Base-by-base conservation (phyloP, 352 stramenopile genomes). In the Pythium insidiosum region DNA sequence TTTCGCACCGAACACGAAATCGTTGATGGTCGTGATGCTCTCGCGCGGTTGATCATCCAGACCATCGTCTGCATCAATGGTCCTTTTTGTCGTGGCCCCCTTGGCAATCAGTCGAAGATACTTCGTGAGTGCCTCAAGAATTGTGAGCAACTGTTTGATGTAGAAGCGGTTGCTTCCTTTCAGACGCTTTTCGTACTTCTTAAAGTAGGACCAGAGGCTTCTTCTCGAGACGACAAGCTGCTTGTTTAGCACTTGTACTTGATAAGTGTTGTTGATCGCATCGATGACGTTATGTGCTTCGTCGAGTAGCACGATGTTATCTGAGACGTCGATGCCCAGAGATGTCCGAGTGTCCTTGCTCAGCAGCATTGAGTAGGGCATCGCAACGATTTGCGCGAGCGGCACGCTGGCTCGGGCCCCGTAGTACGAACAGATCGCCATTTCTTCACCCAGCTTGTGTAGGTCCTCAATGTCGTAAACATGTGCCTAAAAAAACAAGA, bases 251-350 rank as follows among this genome's bases (percentile, higher is more conserved):
- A 90, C 71, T 25, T 75, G 50, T 11, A 90, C 75, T 31, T 82
- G 88, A 61, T 97, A 91, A 6, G 84, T 92, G 47, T 74, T 81
- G 54, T 95, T 96, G 46, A 99, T 84, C 10, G 95, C 88, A 51
- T 98, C 95, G 6, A 98, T 77, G 31, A 99, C 84, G 62, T 99
- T 99, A 66, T 99, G 97, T 13, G 96, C 97, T 63, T 99, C 97
- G 61, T 99, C 97, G 31, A 99, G 85, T 9, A 99, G 73, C 13
- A 99, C 81, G 7, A 99, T 84, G 35, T 81, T 94, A 39, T 79
- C 66, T 22, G 91, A 68, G 7, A 98, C 48, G 11, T 73, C 47
- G 18, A 98, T 80, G 0, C 85, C 84, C 31, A 98, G 43, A 6
- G 89, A 94, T 40, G 96, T 83, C 10, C 94, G 76, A 25, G 86